These are phyloP conservation scores for Luzula sylvatica DNA, from an alignment of 176 grass and related monocot genomes.

Conservation along the genomic window DNA sequence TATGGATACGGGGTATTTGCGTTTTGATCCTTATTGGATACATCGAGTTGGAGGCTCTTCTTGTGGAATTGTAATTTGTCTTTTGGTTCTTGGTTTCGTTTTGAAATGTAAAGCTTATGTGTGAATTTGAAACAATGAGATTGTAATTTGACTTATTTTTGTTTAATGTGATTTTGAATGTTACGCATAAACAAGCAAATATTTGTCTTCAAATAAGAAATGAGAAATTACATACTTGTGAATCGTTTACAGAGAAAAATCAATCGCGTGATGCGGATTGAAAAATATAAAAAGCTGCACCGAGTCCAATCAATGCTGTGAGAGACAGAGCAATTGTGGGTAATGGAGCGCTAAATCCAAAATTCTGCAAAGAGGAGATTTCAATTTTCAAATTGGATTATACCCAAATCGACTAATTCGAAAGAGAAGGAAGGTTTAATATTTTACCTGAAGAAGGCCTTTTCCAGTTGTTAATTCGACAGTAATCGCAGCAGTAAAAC, in stretches of 20 bases:
- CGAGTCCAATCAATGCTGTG: constrained; percentile 41
- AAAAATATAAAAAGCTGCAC: constrained; percentile 57
- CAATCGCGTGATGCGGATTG: constrained; percentile 48
- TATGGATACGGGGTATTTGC: constrained; percentile 49
- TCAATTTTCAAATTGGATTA: neutral
- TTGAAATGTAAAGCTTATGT: constrained; percentile 81
- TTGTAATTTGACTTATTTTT: too few species aligned
- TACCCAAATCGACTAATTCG: neutral
- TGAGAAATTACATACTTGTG: neutral
- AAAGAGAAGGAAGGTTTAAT: neutral
- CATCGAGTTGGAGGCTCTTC: constrained; percentile 82
- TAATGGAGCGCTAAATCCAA: constrained; percentile 41
- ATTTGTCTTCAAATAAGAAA: constrained; percentile 1
- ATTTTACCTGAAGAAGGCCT: constrained; percentile 47
- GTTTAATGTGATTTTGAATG: too few species aligned
- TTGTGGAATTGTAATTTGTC: constrained; percentile 60
- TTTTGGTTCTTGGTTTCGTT: constrained; percentile 83
- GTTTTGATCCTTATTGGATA: constrained; percentile 98
- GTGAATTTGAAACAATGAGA: neutral
- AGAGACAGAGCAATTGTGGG: constrained; percentile 49
- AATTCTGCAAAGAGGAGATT: constrained; percentile 33
- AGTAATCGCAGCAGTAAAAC: constrained; percentile 36
- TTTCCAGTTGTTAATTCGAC: constrained; percentile 65
- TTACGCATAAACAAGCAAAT: neutral
- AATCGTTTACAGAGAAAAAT: neutral